Percentiles rank a stretch among this genome's conserved stretches.
phyloP scores from a whole-genome alignment of 2,329 filamentous ascomycete species.

The Aspergillus oerlinghausenensis region DNA sequence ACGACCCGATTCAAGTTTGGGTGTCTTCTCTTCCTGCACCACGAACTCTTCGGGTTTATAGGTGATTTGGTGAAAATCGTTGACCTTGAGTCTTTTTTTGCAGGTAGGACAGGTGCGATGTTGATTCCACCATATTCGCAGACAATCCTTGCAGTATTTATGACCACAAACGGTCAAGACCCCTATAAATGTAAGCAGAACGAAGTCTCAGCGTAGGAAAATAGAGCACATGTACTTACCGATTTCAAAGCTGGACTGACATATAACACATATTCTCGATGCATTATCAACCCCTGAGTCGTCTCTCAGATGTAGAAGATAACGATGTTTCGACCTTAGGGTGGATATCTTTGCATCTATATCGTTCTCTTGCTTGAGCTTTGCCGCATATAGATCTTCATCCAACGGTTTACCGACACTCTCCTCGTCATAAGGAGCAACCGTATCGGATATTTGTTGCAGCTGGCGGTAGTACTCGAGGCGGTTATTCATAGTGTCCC shows the following conservation, averaged over 20 bases:
- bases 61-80: slow-evolving; percentile 78
- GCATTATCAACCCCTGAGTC: slow-evolving; percentile 59
- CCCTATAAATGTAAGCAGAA: slow-evolving; percentile 18
- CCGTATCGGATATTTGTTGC: slow-evolving; percentile 84
- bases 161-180: slow-evolving; percentile 77
- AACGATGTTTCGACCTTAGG: slow-evolving; percentile 69
- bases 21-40: slow-evolving; percentile 53
- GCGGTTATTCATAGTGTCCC: slow-evolving; percentile 73
- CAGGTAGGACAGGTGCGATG: slow-evolving; percentile 80
- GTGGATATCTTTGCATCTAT: slow-evolving; percentile 57
- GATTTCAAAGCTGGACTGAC: slow-evolving; percentile 68
- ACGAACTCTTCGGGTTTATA: slow-evolving; percentile 72
- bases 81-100: slow-evolving; percentile 61
- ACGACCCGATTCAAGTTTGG: slow-evolving; percentile 27
- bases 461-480: slow-evolving; percentile 88
- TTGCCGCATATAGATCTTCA: slow-evolving; percentile 40
- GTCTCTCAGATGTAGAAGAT: slow-evolving; percentile 58
- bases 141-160: slow-evolving; percentile 85
- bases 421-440: slow-evolving; percentile 66
- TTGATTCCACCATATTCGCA: slow-evolving; percentile 69
- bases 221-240: slow-evolving; percentile 49
- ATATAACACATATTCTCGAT: slow-evolving; percentile 77
- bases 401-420: slow-evolving; percentile 55
- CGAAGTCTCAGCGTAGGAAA: background rate
- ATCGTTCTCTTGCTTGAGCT: slow-evolving; percentile 46